Evolutionary conservation across 1,139 yeast species (phyloP), one percentile per base, ranked within the genome.

Genomic region (Hemisphaericaspora xylofermentans): DNA sequence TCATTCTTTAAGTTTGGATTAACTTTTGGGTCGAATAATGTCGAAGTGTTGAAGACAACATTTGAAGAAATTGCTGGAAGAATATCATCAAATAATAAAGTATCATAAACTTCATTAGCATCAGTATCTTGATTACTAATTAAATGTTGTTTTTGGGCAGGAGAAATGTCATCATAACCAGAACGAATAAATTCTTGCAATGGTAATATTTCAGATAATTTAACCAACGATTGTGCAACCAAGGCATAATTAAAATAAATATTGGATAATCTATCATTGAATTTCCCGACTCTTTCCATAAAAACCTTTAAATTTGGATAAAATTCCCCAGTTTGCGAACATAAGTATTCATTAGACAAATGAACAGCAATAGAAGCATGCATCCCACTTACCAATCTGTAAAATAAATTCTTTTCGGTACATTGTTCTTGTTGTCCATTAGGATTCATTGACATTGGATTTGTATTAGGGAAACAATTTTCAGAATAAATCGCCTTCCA

Each of bases 361-460:
- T 94, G 99, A 2, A 95, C 89, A 8, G 95, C 94, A 48, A 94
- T 89, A 4, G 96, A 88, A 2, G 97, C 89, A 61, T 94, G 99
- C 85, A 94, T 78, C 2, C 99, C 99, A 35, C 95, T 84, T 15
- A 94, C 74, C 42, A 94, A 66, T 50, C 95, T 77, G 65, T 85
- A 91, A 57, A 94, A 94, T 34, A 89, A 79, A 51, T 89, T 82
- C 66, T 91, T 93, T 56, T 94, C 98, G 38, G 72, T 63, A 60
- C 97, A 89, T 49, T 71, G 75, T 31, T 76, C 84, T 24, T 70
- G 74, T 29, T 66, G 66, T 33, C 63, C 65, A 33, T 52, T 58
- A 0, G 44, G 52, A 31, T 29, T 42, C 66, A 60, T 57, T 19
- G 70, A 61, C 70, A 68, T 64, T 17, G 71, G 71, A 46, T 60